These are phyloP conservation scores for Amaranthus hypochondriacus DNA, from an alignment of 148 eudicot genomes.

Conservation along the genomic window DNA sequence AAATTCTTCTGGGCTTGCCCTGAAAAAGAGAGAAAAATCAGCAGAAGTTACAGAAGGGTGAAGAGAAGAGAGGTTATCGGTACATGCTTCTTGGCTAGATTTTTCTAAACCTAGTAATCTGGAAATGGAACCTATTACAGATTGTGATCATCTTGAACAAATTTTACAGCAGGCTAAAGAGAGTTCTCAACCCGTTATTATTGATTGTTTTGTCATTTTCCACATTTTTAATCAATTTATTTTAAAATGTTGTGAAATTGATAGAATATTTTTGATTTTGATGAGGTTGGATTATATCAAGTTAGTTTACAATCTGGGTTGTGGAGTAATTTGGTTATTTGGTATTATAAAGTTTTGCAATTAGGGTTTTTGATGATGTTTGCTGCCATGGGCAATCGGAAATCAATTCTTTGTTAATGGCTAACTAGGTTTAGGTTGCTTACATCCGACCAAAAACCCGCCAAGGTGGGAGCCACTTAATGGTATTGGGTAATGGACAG, in stretches of 20 bases:
- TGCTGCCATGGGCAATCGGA: too few species aligned
- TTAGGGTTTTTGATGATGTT: too few species aligned
- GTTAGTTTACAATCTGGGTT: constrained; percentile 4
- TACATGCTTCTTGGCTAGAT: constrained; percentile 46
- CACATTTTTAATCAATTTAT: background rate
- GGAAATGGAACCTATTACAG: constrained; percentile 59
- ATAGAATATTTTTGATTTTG: background rate
- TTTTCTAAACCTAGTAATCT: constrained; percentile 39
- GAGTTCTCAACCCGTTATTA: constrained; percentile 52
- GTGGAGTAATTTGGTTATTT: constrained; percentile 3
- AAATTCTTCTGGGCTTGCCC: constrained; percentile 23
- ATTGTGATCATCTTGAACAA: constrained; percentile 57
- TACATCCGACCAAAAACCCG: too few species aligned
- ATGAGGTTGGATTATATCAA: background rate
- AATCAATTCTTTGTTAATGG: too few species aligned
- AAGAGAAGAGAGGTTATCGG: constrained; percentile 40
- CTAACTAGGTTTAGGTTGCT: too few species aligned
- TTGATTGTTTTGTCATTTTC: constrained; percentile 58
- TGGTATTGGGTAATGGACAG: too few species aligned
- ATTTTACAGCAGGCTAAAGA: constrained; percentile 47
- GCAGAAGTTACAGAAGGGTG: constrained; percentile 1
- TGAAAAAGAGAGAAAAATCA: constrained; percentile 1
- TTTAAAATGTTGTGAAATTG: background rate
- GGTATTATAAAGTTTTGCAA: background rate
- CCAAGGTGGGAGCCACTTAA: too few species aligned